Conservation (phyloP, 225 moss, liverwort and hornwort species). For the Asterella californica region DNA sequence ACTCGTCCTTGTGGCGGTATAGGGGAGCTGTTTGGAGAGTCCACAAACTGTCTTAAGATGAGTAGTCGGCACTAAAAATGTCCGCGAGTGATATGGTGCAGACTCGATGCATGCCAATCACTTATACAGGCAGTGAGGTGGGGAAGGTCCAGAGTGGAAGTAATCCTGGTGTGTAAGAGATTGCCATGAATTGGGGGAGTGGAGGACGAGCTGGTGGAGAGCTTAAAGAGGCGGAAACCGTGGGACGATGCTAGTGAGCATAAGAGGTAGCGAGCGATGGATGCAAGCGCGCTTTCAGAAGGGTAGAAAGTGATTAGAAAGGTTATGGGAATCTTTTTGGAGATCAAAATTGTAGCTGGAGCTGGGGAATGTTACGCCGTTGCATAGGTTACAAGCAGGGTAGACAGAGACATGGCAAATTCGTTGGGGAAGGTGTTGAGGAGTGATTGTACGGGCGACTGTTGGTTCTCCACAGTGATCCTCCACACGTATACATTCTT, state of each 20-base stretch:
- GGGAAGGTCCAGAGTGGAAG: background rate
- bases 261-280: slow-evolving; percentile 30
- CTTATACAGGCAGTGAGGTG: background rate
- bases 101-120: background rate
- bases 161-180: background rate
- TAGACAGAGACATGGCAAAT: slow-evolving; percentile 18
- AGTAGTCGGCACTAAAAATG: no score
- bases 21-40: no score
- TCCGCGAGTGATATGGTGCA: background rate
- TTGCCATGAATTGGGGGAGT: background rate
- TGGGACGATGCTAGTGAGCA: background rate
- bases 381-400: slow-evolving; percentile 9
- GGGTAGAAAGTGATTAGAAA: background rate
- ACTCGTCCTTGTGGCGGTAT: no score
- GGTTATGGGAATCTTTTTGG: background rate
- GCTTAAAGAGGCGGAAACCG: background rate
- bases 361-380: slow-evolving; percentile 1
- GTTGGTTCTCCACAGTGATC: background rate
- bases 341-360: slow-evolving; percentile 1
- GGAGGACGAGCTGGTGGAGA: background rate
- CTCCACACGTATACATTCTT: slow-evolving; percentile 3
- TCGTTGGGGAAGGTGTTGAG: slow-evolving; percentile 1
- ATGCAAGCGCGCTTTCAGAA: slow-evolving; percentile 6
- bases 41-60: no score
- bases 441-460: background rate